Evolutionary conservation across 768 basidiomycete genomes (phyloP).

Genomic region (Leccinum boreale): DNA sequence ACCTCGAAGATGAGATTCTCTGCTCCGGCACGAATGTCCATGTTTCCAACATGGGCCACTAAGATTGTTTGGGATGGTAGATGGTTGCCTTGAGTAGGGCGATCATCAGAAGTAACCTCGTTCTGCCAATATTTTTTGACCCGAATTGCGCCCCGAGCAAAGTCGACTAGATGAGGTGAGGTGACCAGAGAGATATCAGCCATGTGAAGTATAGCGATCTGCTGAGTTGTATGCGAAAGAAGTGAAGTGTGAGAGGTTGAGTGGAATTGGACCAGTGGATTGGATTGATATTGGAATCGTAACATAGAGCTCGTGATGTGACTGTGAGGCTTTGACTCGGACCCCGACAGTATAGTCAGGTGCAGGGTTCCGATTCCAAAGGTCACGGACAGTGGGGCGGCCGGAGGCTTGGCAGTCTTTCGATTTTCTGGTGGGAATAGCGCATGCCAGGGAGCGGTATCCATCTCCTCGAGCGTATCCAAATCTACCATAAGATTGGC

Average conservation of each 20-base stretch:
- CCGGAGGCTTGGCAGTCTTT: conserved; percentile 3
- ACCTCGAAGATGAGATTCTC: conserved; percentile 69
- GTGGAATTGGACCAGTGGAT: conserved; percentile 7
- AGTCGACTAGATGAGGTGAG: conserved; percentile 58
- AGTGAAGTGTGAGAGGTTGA: conserved; percentile 15
- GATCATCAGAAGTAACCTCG: neutral
- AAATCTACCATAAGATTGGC: conserved; percentile 39
- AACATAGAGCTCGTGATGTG: conserved; percentile 22
- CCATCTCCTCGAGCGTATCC: conserved; percentile 36
- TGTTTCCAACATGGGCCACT: conserved; percentile 38
- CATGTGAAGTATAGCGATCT: conserved; percentile 33
- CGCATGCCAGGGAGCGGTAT: conserved; percentile 20
- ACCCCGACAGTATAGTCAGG: conserved; percentile 19
- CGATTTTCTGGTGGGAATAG: conserved; percentile 17
- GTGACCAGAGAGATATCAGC: conserved; percentile 43
- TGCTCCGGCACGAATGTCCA: conserved; percentile 62
- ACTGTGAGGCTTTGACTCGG: conserved; percentile 21
- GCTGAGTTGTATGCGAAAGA: conserved; percentile 13
- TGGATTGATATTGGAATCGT: conserved; percentile 23
- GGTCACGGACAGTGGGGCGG: conserved; percentile 10
- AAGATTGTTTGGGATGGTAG: conserved; percentile 33
- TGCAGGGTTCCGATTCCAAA: conserved; percentile 16
- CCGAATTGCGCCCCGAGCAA: conserved; percentile 54
- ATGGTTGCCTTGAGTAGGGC: neutral
- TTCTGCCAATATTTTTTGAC: conserved; percentile 39